phyloP scores from a whole-genome alignment of 345 rosid genomes.

The Citropsis articulata region DNA sequence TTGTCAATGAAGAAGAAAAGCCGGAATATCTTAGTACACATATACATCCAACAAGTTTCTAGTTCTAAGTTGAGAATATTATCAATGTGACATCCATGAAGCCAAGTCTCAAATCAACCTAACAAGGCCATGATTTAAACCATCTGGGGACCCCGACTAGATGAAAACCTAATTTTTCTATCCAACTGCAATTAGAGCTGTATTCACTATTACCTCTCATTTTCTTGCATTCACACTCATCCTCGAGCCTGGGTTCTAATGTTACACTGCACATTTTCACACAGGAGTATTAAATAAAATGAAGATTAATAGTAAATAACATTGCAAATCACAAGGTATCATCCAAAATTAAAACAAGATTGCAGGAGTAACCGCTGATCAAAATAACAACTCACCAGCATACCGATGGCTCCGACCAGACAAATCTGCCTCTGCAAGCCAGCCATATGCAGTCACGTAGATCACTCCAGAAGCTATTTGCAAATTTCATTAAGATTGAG shows the following conservation, averaged over 20 bases:
- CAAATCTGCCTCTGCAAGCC: conserved; percentile 23
- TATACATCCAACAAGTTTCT: not conserved
- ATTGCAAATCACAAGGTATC: not conserved
- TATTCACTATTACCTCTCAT: not conserved
- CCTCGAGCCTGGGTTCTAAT: not conserved
- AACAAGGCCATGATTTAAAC: not conserved
- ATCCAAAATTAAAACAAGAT: not conserved
- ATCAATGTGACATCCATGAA: not conserved
- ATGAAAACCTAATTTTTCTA: not conserved
- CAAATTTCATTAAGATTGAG: conserved; percentile 19
- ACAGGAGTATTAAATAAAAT: not conserved
- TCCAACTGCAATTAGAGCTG: conserved; percentile 4
- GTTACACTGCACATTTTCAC: conserved; percentile 12
- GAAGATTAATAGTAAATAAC: not conserved
- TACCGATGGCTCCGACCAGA: conserved; percentile 2
- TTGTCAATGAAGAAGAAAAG: not conserved
- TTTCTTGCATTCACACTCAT: conserved; percentile 1
- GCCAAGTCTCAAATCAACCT: conserved; percentile 7
- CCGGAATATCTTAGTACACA: not conserved
- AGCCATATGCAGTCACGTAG: not conserved
- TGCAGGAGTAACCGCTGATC: not conserved
- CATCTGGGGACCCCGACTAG: conserved; percentile 5
- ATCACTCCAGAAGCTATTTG: conserved; percentile 15
- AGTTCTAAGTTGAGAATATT: not conserved
- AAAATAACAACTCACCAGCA: conserved; percentile 21